Base-by-base conservation (phyloP, 2,329 filamentous ascomycete species). In the Phoma sp. region DNA sequence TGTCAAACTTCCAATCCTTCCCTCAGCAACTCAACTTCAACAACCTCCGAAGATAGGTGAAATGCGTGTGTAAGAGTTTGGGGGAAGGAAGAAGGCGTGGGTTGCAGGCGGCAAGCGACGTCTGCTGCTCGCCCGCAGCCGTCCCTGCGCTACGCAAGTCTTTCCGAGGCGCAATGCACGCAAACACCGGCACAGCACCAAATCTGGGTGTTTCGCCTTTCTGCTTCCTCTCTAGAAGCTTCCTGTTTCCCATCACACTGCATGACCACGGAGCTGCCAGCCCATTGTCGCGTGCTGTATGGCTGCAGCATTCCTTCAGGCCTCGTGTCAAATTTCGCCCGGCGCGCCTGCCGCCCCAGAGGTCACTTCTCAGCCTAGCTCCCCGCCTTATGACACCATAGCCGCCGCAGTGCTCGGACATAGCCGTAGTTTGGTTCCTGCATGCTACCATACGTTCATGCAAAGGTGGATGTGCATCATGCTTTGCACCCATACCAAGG, bases 11-110 rank as follows among this genome's bases (percentile, higher is more conserved):
- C 69, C 72, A 70, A 56, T 63, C 71, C 71, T 72, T 74, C 73
- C 74, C 73, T 74, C 74, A 70, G 70, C 74, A 55, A 71, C 72
- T 64, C 72, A 67, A 66, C 72, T 71, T 64, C 72, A 63, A 67
- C 72, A 71, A 74, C 72, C 70, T 72, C 70, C 70, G 59, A 60
- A 56, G 50, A 55, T 52, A 47, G 13, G 53, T 50, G 53, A 39
- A 27, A 36, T 43, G 52, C 50, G 59, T 59, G 61, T 18, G 53
- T 59, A 58, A 59, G 57, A 61, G 61, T 61, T 61, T 60, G 58
- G 44, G 47, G 60, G 58, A 54, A 54, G 39, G 27, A 29, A 56
- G 58, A 58, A 60, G 57, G 57, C 51, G 47, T 59, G 63, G 61
- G 59, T 55, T 47, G 48, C 61, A 52, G 61, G 32, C 59, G 62